Evolutionary conservation across 148 eudicot species (phyloP).

Genomic region (Agrostemma githago): DNA sequence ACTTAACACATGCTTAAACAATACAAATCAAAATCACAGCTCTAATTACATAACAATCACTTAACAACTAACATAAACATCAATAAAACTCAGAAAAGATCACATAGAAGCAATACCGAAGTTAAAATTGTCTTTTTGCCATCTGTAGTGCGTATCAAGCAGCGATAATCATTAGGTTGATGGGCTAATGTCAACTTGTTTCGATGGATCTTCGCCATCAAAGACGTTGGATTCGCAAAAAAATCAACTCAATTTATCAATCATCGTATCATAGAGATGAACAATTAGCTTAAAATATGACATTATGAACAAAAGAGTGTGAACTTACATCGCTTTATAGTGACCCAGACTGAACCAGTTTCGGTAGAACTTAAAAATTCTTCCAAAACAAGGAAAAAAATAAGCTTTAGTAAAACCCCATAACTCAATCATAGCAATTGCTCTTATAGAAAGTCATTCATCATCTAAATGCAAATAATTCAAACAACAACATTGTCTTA

Average conservation of each 20-base stretch:
- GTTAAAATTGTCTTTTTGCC: constrained; percentile 83
- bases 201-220: constrained; percentile 56
- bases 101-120: no score
- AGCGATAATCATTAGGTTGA: constrained; percentile 56
- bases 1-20: no score
- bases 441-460: no score
- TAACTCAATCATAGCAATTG: no score
- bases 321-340: constrained; percentile 69
- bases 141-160: constrained; percentile 87
- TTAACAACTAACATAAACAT: not conserved
- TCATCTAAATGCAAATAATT: no score
- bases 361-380: no score
- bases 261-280: not conserved
- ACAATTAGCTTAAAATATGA: not conserved
- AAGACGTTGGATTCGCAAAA: constrained; percentile 47
- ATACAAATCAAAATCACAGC: no score
- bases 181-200: constrained; percentile 64
- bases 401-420: no score
- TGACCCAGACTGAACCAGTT: constrained; percentile 87
- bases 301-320: not conserved
- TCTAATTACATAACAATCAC: no score
- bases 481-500: no score
- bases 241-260: constrained; percentile 16
- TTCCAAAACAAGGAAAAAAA: no score
- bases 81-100: not conserved